Percentiles rank a stretch among this genome's conserved stretches.
Evolutionary conservation across 495 filamentous ascomycete species (phyloP).

Genomic region (Aspergillus steynii): DNA sequence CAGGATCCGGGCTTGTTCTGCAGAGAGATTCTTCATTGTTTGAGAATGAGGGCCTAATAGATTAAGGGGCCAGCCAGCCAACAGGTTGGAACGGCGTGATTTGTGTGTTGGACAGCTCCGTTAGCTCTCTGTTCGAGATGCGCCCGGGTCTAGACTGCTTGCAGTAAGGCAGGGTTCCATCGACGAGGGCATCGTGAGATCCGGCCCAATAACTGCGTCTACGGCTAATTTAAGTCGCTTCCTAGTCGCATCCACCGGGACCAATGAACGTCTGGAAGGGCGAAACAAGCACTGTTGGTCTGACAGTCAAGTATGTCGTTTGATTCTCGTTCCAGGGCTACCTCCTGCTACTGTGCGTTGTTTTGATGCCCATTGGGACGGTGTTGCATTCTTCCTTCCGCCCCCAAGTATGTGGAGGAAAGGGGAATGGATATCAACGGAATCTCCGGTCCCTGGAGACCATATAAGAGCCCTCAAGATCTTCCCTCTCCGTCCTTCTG

Average conservation of each 20-base stretch:
- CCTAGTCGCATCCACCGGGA: not conserved
- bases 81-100: not conserved
- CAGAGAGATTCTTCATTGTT: not conserved
- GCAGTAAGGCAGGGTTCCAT: not conserved
- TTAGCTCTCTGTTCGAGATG: not conserved
- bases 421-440: constrained; percentile 8
- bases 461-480: not conserved
- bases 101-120: not conserved
- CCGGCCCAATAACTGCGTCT: not conserved
- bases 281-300: not conserved
- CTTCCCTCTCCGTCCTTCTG: not conserved
- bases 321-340: too few species aligned
- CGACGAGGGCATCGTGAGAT: not conserved
- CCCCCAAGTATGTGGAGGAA: constrained; percentile 12
- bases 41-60: not conserved
- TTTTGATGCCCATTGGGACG: not conserved
- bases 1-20: not conserved
- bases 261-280: not conserved
- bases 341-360: too few species aligned
- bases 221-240: not conserved
- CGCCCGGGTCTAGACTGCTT: not conserved
- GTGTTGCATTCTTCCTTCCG: constrained; percentile 5
- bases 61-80: not conserved
- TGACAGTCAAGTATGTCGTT: not conserved
- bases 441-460: not conserved